A percentile compares a stretch with the other conserved stretches of the same genome.
Evolutionary conservation across 768 basidiomycete genomes (phyloP).

Genomic region (Stropharia rugosoannulata): DNA sequence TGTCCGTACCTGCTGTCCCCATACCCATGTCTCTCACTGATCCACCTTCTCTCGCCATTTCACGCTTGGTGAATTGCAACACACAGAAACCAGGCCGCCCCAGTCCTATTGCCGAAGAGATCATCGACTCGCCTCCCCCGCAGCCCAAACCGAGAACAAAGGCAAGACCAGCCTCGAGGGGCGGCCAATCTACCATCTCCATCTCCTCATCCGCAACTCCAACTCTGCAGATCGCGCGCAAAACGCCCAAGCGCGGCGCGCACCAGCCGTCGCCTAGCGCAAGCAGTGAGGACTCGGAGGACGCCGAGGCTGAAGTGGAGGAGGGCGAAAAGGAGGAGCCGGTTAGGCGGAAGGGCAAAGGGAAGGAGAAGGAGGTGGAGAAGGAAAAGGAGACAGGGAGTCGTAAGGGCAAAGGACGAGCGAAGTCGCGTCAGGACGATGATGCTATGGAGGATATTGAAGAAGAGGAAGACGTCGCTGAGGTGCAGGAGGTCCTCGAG

Average conservation of each 20-base stretch:
- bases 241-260: conserved; percentile 12
- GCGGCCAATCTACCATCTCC: neutral
- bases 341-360: conserved; percentile 28
- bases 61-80: neutral
- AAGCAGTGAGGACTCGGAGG: neutral
- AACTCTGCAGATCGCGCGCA: conserved; percentile 15
- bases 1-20: conserved; percentile 4
- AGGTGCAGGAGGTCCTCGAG: too few relatives aligned
- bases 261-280: neutral
- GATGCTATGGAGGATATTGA: too few relatives aligned
- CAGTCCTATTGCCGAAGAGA: neutral
- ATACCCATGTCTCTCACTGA: neutral
- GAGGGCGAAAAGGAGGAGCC: conserved; percentile 8
- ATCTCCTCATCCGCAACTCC: neutral
- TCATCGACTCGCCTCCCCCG: neutral
- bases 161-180: conserved; percentile 6
- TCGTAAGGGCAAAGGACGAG: too few relatives aligned
- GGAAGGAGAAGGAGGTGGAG: conserved; percentile 19
- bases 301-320: conserved; percentile 12
- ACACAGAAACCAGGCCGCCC: neutral
- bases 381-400: conserved; percentile 18
- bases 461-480: too few relatives aligned
- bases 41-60: conserved; percentile 9
- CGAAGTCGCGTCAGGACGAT: too few relatives aligned
- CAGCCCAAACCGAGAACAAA: neutral